phyloP scores from a whole-genome alignment of 345 rosid species.

The Corchorus capsularis region DNA sequence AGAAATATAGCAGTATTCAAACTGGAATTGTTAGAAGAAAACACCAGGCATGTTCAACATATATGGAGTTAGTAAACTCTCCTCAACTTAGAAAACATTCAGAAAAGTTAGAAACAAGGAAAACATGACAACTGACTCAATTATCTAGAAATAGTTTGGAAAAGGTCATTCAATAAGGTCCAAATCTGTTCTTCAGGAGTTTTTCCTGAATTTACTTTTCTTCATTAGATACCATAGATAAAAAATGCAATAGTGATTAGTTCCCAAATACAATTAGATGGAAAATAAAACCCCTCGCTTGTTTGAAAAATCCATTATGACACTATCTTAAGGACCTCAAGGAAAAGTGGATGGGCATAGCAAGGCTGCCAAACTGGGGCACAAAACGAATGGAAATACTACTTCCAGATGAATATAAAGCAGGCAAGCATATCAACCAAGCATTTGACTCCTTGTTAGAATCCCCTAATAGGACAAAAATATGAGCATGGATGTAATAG shows the following conservation, averaged over 20 bases:
- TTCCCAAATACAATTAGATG: neutral
- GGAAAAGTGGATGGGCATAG: neutral
- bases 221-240: neutral
- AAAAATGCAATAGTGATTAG: neutral
- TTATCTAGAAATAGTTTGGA: neutral
- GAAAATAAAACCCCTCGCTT: constrained; percentile 10
- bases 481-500: neutral
- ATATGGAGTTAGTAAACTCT: neutral
- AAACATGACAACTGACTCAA: constrained; percentile 11
- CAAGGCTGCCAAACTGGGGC: constrained; percentile 7
- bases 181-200: neutral
- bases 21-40: neutral
- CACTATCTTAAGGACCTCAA: neutral
- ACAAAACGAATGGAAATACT: neutral
- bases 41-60: neutral
- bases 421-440: neutral
- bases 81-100: neutral
- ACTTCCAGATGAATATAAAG: neutral
- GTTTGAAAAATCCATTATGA: neutral
- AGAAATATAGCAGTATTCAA: constrained; percentile 9
- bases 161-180: neutral
- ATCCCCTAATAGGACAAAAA: too few relatives aligned
- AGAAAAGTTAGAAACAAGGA: neutral
- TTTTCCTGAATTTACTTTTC: neutral
- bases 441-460: too few relatives aligned